Evolutionary conservation across 1,284 basidiomycete species (phyloP), one percentile per base, ranked within the genome.

Genomic region (Rhizoctonia solani): DNA sequence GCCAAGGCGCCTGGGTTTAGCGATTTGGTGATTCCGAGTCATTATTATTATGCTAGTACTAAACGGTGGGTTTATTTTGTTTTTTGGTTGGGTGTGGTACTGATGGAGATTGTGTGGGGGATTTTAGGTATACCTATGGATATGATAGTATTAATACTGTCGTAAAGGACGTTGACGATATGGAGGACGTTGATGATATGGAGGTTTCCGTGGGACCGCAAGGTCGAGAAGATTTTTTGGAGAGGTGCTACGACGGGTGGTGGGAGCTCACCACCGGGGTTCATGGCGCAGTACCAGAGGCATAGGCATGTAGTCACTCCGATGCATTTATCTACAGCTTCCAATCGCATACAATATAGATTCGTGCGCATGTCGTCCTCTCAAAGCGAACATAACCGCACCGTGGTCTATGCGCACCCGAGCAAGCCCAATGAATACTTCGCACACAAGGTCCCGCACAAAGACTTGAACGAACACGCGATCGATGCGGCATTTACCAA

Each of bases 231-330:
- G 72, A 81, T 93, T 29, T 93, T 90, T 73, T 94, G 92, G 89
- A 80, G 95, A 66, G 95, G 95, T 46, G 92, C 93, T 0, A 93
- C 93, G 0, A 96, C 94, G 0, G 93, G 94, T 70, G 95, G 95
- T 2, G 95, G 95, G 37, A 91, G 85, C 72, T 88, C 87, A 47
- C 95, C 95, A 1, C 85, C 89, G 0, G 93, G 94, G 0, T 96
- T 90, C 75, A 80, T 90, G 11, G 79, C 86, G 1, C 85, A 87
- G 70, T 97, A 95, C 74, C 95, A 98, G 73, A 85, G 95, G 68
- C 95, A 97, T 76, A 82, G 93, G 84, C 88, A 75, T 59, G 79
- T 77, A 34, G 61, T 71, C 42, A 68, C 66, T 54, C 21, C 3
- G 14, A 32, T 9, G 16, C 13, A 19, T 4, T n/a, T 42, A 54